A percentile compares a stretch with the other conserved stretches of the same genome.
Conservation (phyloP, 352 stramenopile genomes). For the Peronospora farinosa region DNA sequence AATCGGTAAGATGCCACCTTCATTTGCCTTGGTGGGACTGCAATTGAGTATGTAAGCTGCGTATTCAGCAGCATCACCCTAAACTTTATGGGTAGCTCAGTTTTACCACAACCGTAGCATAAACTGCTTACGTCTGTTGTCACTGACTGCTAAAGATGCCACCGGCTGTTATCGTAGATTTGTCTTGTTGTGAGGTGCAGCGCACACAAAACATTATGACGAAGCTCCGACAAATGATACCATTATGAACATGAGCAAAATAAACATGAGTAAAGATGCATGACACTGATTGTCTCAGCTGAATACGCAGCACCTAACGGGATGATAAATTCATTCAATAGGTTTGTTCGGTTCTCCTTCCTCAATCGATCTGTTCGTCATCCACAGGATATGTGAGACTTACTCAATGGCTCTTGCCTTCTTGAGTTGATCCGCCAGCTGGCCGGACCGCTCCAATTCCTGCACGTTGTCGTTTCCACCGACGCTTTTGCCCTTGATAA, state of each 20-base stretch:
- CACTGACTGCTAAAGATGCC: no score
- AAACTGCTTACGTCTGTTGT: no score
- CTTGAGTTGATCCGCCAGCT: slow-evolving; percentile 87
- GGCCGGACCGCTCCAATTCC: slow-evolving; percentile 72
- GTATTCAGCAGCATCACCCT: no score
- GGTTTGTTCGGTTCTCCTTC: neutral
- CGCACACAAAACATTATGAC: no score
- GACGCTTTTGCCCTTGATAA: slow-evolving; percentile 93
- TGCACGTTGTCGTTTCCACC: slow-evolving; percentile 93
- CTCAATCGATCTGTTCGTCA: slow-evolving; percentile 1
- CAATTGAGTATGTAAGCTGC: no score
- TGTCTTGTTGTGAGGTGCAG: no score
- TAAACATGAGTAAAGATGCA: neutral
- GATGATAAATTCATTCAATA: slow-evolving; percentile 18
- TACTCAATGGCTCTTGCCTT: slow-evolving; percentile 50
- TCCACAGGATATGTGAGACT: slow-evolving; percentile 4
- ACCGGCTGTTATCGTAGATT: no score
- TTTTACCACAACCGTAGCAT: no score
- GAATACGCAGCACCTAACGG: slow-evolving; percentile 3
- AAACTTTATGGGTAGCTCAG: no score
- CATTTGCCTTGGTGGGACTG: no score
- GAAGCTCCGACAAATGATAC: no score
- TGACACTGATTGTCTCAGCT: neutral
- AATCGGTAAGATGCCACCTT: no score
- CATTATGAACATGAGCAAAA: neutral